Evolutionary conservation across 148 eudicot species (phyloP), one percentile per base, ranked within the genome.

Genomic region (Salicornia ramosissima): DNA sequence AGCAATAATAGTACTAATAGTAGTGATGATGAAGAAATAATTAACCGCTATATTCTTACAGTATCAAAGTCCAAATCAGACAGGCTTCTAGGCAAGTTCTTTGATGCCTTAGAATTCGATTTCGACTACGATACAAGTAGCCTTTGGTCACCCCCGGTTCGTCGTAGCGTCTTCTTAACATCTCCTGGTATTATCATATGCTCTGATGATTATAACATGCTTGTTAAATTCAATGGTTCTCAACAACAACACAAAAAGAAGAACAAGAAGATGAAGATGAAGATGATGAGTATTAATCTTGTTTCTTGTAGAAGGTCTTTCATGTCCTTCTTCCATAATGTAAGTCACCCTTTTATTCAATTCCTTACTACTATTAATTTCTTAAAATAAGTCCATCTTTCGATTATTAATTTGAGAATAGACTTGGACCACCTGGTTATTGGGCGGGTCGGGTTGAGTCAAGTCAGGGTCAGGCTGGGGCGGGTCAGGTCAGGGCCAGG

Each of bases 111-210:
- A n/a, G 86, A 86, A 54, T 86, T 68, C 67, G 90, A 82, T 56
- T 84, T 86, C 53, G 84, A 84, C 18, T 64, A 86, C 60, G 75
- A 82, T 1, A 79, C 74, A 69, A 86, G 90, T 45, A 80, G 80
- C 15, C 52, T 84, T 6, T 86, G 90, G 90, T 86, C 90, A 55
- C 90, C 90, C 19, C 73, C 77, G 18, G 64, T 86, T n/a, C 81
- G 77, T n/a, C 51, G 76, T 15, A 72, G 72, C n/a, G 83, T 73
- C 18, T 78, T 78, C 60, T 69, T 85, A 34, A 68, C 73, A n/a
- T 83, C 85, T 2, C 81, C 86, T 5, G 77, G 76, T 2, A 50
- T 80, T 10, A 61, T 71, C n/a, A 68, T 81, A 10, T 33, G 50
- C 65, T 76, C 71, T 18, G 71, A 71, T 1, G 75, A 79, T 24